These are phyloP conservation scores for Aquilaria sinensis DNA, from an alignment of 345 rosid genomes.

Conservation along the genomic window DNA sequence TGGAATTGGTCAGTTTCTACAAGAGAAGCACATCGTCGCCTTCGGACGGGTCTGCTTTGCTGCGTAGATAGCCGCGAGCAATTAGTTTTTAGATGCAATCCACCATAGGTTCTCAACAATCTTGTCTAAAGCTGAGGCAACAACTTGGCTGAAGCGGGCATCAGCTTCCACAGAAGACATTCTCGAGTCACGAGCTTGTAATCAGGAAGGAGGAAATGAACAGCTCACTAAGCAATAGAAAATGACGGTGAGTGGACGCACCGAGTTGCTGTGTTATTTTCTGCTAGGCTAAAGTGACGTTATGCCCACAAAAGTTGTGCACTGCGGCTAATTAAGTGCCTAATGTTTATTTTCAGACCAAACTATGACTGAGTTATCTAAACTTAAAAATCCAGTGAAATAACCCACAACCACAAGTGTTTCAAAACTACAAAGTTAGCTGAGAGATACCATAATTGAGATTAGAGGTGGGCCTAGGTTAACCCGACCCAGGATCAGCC, in stretches of 20 bases:
- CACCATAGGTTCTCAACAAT: constrained; percentile 79
- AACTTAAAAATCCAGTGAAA: no score
- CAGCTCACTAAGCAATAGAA: constrained; percentile 15
- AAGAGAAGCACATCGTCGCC: constrained; percentile 61
- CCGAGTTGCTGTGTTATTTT: background rate
- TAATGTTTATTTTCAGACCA: no score
- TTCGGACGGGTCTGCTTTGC: constrained; percentile 86
- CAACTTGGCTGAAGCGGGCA: constrained; percentile 75
- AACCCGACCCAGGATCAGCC: no score
- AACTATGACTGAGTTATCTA: no score
- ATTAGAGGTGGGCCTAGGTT: no score
- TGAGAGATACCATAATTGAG: no score
- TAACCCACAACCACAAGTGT: no score
- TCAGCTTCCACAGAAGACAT: constrained; percentile 99
- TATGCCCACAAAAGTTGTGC: background rate
- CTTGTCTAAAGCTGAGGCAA: constrained; percentile 66
- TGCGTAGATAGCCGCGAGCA: constrained; percentile 86
- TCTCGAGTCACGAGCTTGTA: constrained; percentile 36
- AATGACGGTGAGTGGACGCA: constrained; percentile 9
- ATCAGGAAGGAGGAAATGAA: constrained; percentile 15
- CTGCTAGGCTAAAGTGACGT: background rate
- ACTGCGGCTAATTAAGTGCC: background rate
- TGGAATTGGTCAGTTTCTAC: constrained; percentile 59
- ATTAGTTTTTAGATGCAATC: constrained; percentile 90
- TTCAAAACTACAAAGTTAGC: no score